Evolutionary conservation across 129 eudicot genomes (phyloP).

Genomic region (Arctium minus): DNA sequence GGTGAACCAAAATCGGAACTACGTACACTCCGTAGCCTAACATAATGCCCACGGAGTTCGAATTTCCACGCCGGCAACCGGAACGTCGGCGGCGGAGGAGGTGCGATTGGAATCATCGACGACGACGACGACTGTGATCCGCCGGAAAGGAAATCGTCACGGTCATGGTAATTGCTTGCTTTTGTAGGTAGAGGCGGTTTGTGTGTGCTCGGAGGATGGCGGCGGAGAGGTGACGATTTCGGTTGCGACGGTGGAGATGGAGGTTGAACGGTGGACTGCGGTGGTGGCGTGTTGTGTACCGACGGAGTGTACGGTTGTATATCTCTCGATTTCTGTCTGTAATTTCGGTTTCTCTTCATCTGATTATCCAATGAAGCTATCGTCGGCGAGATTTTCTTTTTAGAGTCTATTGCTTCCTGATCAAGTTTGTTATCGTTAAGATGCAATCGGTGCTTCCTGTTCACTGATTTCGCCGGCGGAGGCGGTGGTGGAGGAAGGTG

Average conservation of each 20-base stretch:
- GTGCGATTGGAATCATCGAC: conserved; percentile 18
- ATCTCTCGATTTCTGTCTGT: conserved; percentile 17
- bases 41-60: conserved; percentile 32
- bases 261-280: neutral
- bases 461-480: conserved; percentile 13
- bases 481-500: conserved; percentile 29
- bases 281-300: conserved; percentile 22
- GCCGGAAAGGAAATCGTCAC: conserved; percentile 11
- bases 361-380: conserved; percentile 46
- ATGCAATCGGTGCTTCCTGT: too few relatives aligned
- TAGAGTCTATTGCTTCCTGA: conserved; percentile 36
- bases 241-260: conserved; percentile 17
- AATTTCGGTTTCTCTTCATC: conserved; percentile 35
- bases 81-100: conserved; percentile 50
- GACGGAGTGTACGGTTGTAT: conserved; percentile 22
- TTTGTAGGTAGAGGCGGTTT: conserved; percentile 57
- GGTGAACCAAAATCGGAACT: conserved; percentile 55
- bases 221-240: neutral
- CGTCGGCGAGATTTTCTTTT: conserved; percentile 42
- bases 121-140: conserved; percentile 40
- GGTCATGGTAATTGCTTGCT: conserved; percentile 20
- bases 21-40: conserved; percentile 34
- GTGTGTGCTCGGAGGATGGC: conserved; percentile 2
- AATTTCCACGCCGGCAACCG: conserved; percentile 33
- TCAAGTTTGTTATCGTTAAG: too few relatives aligned